phyloP scores from a whole-genome alignment of 2,329 filamentous ascomycete genomes.

The Cladophialophora bantiana region DNA sequence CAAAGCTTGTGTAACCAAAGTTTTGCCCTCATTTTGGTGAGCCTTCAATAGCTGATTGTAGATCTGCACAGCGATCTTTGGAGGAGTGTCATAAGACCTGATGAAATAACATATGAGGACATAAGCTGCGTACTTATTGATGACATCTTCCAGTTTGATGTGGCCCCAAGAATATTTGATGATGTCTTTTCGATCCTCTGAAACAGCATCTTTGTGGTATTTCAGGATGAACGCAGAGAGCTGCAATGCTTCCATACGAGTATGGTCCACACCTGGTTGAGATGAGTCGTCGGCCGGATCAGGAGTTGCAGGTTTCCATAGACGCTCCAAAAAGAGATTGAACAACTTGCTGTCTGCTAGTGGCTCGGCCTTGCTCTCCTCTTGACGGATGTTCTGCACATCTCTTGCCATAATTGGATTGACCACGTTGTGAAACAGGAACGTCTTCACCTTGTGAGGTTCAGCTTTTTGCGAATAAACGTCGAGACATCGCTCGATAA shows the following conservation, averaged over 20 bases:
- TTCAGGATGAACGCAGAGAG: conserved; percentile 94
- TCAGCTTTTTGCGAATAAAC: conserved; percentile 80
- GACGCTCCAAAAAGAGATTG: conserved; percentile 86
- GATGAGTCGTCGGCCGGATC: conserved; percentile 83
- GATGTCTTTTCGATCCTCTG: conserved; percentile 94
- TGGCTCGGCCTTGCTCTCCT: conserved; percentile 66
- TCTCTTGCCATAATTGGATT: conserved; percentile 98
- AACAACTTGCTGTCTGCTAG: conserved; percentile 87
- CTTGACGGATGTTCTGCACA: conserved; percentile 80
- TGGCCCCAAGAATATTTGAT: conserved; percentile 99
- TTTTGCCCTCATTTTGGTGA: conserved; percentile 92
- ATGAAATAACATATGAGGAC: conserved; percentile 98
- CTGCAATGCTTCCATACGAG: conserved; percentile 93
- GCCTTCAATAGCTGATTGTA: conserved; percentile 90
- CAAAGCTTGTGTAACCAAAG: conserved; percentile 89
- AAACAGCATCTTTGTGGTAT: conserved; percentile 85
- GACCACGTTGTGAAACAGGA: conserved; percentile 87
- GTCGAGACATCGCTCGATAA: conserved; percentile 86
- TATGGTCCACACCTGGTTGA: conserved; percentile 90
- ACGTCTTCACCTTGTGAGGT: conserved; percentile 90
- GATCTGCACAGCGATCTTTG: conserved; percentile 94
- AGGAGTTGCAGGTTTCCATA: conserved; percentile 89
- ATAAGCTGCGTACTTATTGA: conserved; percentile 98
- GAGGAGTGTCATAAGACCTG: conserved; percentile 91
- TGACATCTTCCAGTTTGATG: conserved; percentile 96